These are phyloP conservation scores for Rhodamnia rubescens DNA, from an alignment of 345 rosid species.

Conservation along the genomic window DNA sequence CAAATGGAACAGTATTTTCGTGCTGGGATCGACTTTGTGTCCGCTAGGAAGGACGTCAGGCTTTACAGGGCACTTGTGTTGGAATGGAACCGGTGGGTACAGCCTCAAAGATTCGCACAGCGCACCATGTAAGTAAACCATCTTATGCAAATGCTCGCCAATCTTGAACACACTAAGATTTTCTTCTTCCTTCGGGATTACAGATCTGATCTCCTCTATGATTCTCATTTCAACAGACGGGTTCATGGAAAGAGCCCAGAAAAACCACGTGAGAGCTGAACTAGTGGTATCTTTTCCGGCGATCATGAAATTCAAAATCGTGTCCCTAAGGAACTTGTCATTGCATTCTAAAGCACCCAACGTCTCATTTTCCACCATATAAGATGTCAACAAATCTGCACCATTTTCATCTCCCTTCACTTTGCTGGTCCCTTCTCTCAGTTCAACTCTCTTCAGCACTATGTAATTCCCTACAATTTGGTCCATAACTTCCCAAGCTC, in stretches of 20 bases:
- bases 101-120: slow-evolving; percentile 23
- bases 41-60: slow-evolving; percentile 29
- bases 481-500: slow-evolving; percentile 18
- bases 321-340: slow-evolving; percentile 45
- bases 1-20: slow-evolving; percentile 4
- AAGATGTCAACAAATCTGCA: slow-evolving; percentile 28
- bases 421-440: not conserved
- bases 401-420: not conserved
- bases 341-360: not conserved
- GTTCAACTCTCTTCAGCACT: slow-evolving; percentile 15
- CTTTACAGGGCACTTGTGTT: slow-evolving; percentile 10
- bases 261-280: slow-evolving; percentile 38
- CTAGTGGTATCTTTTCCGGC: slow-evolving; percentile 46
- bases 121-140: slow-evolving; percentile 27
- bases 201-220: slow-evolving; percentile 27
- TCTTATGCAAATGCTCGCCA: not conserved
- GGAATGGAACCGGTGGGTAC: slow-evolving; percentile 20
- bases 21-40: slow-evolving; percentile 6
- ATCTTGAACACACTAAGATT: not conserved
- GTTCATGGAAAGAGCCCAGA: slow-evolving; percentile 25
- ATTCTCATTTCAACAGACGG: slow-evolving; percentile 22
- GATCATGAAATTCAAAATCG: slow-evolving; percentile 29
- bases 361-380: slow-evolving; percentile 6
- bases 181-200: not conserved
- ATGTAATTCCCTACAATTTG: slow-evolving; percentile 10